Evolutionary conservation across 352 stramenopile genomes (phyloP).

Genomic region (Phytophthora fragariae): DNA sequence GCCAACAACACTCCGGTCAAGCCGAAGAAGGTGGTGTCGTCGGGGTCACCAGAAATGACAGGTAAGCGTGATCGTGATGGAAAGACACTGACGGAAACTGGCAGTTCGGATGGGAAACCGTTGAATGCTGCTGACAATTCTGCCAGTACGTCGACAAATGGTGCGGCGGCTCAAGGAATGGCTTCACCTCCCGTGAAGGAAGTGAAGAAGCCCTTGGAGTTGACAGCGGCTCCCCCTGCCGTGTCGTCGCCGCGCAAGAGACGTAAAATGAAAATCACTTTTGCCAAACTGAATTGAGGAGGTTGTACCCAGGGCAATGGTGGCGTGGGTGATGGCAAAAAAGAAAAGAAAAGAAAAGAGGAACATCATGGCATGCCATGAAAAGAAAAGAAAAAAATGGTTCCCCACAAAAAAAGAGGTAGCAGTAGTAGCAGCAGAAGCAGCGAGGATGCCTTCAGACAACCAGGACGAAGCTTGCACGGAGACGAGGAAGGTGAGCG

Average conservation of each 20-base stretch:
- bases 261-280: constrained; percentile 94
- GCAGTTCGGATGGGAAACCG: constrained; percentile 36
- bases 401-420: constrained; percentile 44
- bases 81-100: constrained; percentile 20
- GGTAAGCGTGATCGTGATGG: constrained; percentile 56
- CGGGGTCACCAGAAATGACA: constrained; percentile 35
- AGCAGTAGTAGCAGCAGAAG: constrained; percentile 41
- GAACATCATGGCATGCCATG: constrained; percentile 37
- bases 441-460: constrained; percentile 26
- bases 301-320: constrained; percentile 37
- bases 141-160: constrained; percentile 39
- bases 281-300: constrained; percentile 89
- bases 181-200: constrained; percentile 48
- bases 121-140: constrained; percentile 25
- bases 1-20: constrained; percentile 44
- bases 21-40: constrained; percentile 34
- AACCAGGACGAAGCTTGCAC: constrained; percentile 24
- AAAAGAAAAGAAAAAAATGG: constrained; percentile 46
- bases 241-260: constrained; percentile 84
- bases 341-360: constrained; percentile 35
- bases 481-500: constrained; percentile 18
- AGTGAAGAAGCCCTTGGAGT: constrained; percentile 54
- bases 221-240: constrained; percentile 44
- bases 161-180: constrained; percentile 31
- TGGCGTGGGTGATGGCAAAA: constrained; percentile 49